These are phyloP conservation scores for Pachyrhizus erosus DNA, from an alignment of 306 rosid genomes.

Conservation along the genomic window DNA sequence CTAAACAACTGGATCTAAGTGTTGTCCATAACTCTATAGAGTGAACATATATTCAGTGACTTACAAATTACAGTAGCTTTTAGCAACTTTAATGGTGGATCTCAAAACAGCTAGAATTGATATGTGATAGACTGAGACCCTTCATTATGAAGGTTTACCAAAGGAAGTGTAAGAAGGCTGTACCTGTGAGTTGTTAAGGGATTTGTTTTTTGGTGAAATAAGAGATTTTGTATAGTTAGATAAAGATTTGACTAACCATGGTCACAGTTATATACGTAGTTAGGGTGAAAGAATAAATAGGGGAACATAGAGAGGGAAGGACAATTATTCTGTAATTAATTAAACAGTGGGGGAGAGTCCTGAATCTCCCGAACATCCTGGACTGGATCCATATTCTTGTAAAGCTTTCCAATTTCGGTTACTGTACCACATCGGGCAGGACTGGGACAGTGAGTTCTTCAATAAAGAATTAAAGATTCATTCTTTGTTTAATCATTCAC, in stretches of 20 bases:
- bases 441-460: not conserved
- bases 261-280: not conserved
- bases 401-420: not conserved
- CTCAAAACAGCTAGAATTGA: not conserved
- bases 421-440: not conserved
- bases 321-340: not conserved
- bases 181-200: not conserved
- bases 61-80: constrained; percentile 4
- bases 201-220: too few species aligned
- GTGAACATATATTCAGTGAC: constrained; percentile 11
- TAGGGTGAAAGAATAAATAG: not conserved
- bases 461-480: not conserved
- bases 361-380: not conserved
- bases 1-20: not conserved
- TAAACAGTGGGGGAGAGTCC: not conserved
- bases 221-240: not conserved
- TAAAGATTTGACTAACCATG: not conserved
- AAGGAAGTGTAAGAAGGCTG: not conserved
- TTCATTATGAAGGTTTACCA: not conserved
- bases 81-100: not conserved
- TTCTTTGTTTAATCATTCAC: not conserved
- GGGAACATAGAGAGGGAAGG: not conserved
- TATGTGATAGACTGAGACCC: not conserved
- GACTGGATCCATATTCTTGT: not conserved
- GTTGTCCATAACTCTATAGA: not conserved